Conservation (phyloP, 495 filamentous ascomycete species). For the Rostrohypoxylon terebratum region DNA sequence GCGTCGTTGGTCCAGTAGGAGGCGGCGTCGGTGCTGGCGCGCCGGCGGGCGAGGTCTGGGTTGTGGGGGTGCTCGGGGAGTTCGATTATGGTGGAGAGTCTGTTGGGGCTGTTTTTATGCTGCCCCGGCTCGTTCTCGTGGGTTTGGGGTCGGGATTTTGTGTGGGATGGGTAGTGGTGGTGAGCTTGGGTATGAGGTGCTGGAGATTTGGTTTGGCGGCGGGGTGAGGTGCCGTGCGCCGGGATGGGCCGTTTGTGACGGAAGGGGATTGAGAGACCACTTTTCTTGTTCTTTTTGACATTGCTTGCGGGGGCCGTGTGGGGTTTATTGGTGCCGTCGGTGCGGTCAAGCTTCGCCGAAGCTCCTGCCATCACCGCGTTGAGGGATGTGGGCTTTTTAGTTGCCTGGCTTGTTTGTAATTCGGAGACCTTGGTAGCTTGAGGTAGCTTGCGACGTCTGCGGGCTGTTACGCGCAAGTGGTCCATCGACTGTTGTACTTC, state of each 20-base stretch:
- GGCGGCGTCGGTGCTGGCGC: not conserved
- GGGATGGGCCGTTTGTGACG: slow-evolving; percentile 4
- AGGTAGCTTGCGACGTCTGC: too few relatives aligned
- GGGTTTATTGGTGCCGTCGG: not conserved
- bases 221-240: not conserved
- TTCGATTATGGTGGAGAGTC: not conserved
- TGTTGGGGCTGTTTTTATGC: not conserved
- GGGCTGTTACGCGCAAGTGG: too few relatives aligned
- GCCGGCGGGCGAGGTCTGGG: not conserved
- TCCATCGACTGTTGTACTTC: too few relatives aligned
- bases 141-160: too few relatives aligned
- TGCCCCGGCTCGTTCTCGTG: too few relatives aligned
- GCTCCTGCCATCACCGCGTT: too few relatives aligned
- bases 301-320: not conserved
- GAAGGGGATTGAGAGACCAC: not conserved
- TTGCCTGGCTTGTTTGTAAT: too few relatives aligned
- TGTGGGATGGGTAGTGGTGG: too few relatives aligned
- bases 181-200: not conserved
- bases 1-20: slow-evolving; percentile 4
- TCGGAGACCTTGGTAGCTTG: too few relatives aligned
- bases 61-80: not conserved
- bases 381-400: too few relatives aligned
- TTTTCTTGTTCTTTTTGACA: not conserved
- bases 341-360: not conserved
- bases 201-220: not conserved